phyloP scores from a whole-genome alignment of 129 eudicot genomes.

The Heracleum sosnowskyi region DNA sequence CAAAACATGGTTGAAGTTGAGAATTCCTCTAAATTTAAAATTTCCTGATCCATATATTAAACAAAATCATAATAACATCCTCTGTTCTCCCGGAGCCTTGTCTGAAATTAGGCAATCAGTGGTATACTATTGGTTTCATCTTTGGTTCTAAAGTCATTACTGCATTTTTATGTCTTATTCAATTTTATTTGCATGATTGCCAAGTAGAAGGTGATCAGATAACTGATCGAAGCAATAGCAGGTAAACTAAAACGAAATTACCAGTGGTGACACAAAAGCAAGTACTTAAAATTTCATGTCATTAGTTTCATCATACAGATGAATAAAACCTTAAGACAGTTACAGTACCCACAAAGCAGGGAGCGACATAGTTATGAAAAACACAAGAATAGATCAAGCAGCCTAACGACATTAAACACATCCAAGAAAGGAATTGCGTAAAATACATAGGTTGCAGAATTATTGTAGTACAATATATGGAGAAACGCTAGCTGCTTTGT shows the following conservation, averaged over 20 bases:
- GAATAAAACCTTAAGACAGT: neutral
- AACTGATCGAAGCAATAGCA: neutral
- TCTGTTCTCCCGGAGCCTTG: neutral
- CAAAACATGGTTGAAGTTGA: no score
- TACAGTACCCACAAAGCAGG: slow-evolving; percentile 11
- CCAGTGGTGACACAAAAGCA: neutral
- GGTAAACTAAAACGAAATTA: neutral
- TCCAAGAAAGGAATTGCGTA: neutral
- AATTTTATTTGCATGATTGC: neutral
- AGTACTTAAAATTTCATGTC: neutral
- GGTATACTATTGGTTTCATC: neutral
- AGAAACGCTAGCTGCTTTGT: slow-evolving; percentile 5
- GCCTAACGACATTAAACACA: neutral
- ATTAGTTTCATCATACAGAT: slow-evolving; percentile 1
- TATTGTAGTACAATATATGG: neutral
- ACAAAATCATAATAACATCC: no score
- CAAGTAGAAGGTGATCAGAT: neutral
- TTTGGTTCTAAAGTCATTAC: neutral
- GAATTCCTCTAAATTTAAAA: no score
- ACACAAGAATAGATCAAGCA: neutral
- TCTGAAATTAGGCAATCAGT: neutral
- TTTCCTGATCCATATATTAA: no score
- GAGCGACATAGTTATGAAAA: neutral
- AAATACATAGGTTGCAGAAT: neutral
- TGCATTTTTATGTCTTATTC: neutral